Evolutionary conservation across 306 rosid species (phyloP).

Genomic region (Cucumis melo): DNA sequence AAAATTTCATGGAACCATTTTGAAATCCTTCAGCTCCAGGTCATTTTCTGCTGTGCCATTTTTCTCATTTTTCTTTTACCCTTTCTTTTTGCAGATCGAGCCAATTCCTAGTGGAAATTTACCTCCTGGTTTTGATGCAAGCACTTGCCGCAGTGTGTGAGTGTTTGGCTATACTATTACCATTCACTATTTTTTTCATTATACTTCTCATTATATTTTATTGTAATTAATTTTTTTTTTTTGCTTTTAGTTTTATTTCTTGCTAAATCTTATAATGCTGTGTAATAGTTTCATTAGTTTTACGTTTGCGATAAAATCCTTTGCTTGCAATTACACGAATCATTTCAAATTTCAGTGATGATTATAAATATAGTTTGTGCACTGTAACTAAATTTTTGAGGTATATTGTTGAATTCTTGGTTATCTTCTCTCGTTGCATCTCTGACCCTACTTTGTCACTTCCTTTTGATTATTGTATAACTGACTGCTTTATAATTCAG

Average conservation of each 20-base stretch:
- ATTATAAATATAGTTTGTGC: background rate
- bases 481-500: constrained; percentile 47
- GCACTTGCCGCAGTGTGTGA: constrained; percentile 99
- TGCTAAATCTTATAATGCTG: background rate
- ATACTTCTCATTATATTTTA: background rate
- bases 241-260: background rate
- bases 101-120: constrained; percentile 99
- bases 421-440: constrained; percentile 7
- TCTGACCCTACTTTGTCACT: constrained; percentile 10
- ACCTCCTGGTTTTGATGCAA: constrained; percentile 99
- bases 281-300: background rate
- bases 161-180: constrained; percentile 49
- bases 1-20: background rate
- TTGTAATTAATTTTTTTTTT: background rate
- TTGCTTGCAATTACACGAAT: background rate
- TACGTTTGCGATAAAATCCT: background rate
- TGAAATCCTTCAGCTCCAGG: background rate
- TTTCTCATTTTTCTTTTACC: constrained; percentile 27
- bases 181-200: background rate
- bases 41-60: background rate
- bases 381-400: background rate
- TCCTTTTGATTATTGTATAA: constrained; percentile 23
- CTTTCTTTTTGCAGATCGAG: constrained; percentile 95
- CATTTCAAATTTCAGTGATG: background rate
- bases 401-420: constrained; percentile 7